Evolutionary conservation across 1,284 basidiomycete species (phyloP), one percentile per base, ranked within the genome.

Genomic region (Flammula alnicola): DNA sequence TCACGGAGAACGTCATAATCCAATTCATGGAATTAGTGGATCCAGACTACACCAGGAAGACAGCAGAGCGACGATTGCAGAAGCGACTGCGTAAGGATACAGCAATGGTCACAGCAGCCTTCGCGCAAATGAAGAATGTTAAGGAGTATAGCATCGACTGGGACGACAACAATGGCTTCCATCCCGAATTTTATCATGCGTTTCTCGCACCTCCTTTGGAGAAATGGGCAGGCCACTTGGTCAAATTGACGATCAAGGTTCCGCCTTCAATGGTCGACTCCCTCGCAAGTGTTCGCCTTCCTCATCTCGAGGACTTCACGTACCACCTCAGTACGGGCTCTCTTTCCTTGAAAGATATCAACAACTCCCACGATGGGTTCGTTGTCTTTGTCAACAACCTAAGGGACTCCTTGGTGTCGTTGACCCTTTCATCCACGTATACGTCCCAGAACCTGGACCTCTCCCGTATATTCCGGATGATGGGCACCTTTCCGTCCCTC

Each of bases 371-470:
- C 23, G 70, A 76, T 31, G 68, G 63, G 5, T 68, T 76, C 22
- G 57, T 64, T 14, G 69, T 76, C 16, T 72, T 70, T 51, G 45
- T 64, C 42, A 63, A 74, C 60, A 73, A 67, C 49, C 62, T 71
- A 36, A 66, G 61, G 46, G 59, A 59, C 17, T 62, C 67, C n/a
- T 58, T 77, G 20, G 56, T 58, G 31, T 65, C 65, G 2, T 46
- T 77, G 2, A 65, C 67, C 0, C 57, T 76, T 20, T 42, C 61
- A 6, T 69, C 73, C 11, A 69, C 69, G 5, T 52, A 58, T n/a
- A 54, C 64, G 1, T 76, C 71, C 5, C 61, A 57, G 38, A 60
- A 67, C 32, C 68, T 78, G 32, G 69, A 73, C 54, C 59, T 78
- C 9, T 59, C 63, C 42, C 60, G 56, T n/a, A 65, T 77, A 38